A percentile compares a stretch with the other conserved stretches of the same genome.
These are phyloP conservation scores for Nicotiana tabacum DNA, from an alignment of 257 asterid species.

Conservation along the genomic window DNA sequence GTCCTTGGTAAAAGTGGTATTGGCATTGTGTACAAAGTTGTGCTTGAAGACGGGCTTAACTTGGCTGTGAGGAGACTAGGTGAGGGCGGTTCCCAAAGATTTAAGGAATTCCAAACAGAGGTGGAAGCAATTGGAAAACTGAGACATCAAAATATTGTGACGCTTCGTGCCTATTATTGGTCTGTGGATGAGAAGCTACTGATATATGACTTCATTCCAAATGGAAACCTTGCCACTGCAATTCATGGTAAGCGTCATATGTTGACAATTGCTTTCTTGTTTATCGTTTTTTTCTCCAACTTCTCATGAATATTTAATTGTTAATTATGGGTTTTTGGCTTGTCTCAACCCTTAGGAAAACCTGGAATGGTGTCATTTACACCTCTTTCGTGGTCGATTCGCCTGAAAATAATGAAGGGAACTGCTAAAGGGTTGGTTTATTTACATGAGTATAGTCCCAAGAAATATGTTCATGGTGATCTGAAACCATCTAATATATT, in stretches of 20 bases:
- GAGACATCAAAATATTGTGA: constrained; percentile 66
- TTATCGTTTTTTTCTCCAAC: not conserved
- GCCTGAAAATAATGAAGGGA: constrained; percentile 80
- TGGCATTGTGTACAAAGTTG: constrained; percentile 90
- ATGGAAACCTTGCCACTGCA: constrained; percentile 78
- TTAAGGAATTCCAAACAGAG: constrained; percentile 79
- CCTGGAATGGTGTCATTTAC: constrained; percentile 55
- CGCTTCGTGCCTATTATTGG: constrained; percentile 90
- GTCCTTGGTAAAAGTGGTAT: constrained; percentile 88
- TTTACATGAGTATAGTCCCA: constrained; percentile 88
- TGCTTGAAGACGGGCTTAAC: constrained; percentile 71
- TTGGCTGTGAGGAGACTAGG: constrained; percentile 88
- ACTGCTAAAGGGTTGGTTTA: constrained; percentile 69
- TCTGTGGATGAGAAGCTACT: constrained; percentile 88
- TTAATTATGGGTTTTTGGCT: not conserved
- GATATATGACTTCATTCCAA: constrained; percentile 67
- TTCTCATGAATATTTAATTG: not conserved
- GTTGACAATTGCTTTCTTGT: not conserved
- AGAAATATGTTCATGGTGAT: constrained; percentile 90
- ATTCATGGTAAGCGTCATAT: constrained; percentile 56
- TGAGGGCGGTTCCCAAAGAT: constrained; percentile 89
- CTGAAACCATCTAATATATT: constrained; percentile 83
- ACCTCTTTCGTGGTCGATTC: constrained; percentile 66
- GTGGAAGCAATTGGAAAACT: constrained; percentile 93
- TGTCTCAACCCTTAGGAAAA: constrained; percentile 43